These are phyloP conservation scores for Leucocoprinus sp. DNA, from an alignment of 768 basidiomycete species.

Conservation along the genomic window DNA sequence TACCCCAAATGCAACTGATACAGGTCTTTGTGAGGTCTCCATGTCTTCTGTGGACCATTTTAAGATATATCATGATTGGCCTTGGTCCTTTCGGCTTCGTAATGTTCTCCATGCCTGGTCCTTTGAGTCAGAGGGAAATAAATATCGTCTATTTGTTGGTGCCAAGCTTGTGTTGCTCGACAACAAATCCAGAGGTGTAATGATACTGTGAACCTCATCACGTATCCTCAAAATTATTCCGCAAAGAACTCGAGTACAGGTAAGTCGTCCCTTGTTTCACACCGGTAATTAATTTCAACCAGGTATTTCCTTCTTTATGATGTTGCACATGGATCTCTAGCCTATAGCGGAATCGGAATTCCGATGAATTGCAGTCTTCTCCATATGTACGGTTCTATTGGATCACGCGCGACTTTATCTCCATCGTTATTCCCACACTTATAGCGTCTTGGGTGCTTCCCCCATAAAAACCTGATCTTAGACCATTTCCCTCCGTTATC, in stretches of 20 bases:
- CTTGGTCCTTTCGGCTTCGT: slow-evolving; percentile 39
- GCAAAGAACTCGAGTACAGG: too few species aligned
- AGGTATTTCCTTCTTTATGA: too few species aligned
- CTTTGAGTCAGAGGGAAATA: slow-evolving; percentile 21
- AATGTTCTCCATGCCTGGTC: slow-evolving; percentile 44
- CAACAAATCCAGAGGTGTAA: slow-evolving; percentile 36
- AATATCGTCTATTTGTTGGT: slow-evolving; percentile 39
- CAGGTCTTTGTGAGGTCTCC: not conserved
- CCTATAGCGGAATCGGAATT: too few species aligned
- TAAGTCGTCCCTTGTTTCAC: not conserved
- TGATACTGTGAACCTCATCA: slow-evolving; percentile 25
- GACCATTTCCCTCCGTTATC: not conserved
- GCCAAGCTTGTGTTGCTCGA: slow-evolving; percentile 42
- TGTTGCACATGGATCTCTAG: too few species aligned
- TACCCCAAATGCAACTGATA: not conserved
- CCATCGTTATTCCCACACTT: not conserved
- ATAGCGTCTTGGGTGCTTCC: too few species aligned
- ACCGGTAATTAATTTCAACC: not conserved
- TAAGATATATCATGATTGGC: slow-evolving; percentile 52
- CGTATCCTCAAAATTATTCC: too few species aligned
- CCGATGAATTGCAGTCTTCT: too few species aligned
- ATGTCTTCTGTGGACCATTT: slow-evolving; percentile 39
- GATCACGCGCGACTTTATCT: too few species aligned
- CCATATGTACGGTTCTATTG: too few species aligned
- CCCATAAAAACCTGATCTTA: too few species aligned